These are phyloP conservation scores for Cocos nucifera DNA, from an alignment of 176 grass and related monocot species.

Conservation along the genomic window DNA sequence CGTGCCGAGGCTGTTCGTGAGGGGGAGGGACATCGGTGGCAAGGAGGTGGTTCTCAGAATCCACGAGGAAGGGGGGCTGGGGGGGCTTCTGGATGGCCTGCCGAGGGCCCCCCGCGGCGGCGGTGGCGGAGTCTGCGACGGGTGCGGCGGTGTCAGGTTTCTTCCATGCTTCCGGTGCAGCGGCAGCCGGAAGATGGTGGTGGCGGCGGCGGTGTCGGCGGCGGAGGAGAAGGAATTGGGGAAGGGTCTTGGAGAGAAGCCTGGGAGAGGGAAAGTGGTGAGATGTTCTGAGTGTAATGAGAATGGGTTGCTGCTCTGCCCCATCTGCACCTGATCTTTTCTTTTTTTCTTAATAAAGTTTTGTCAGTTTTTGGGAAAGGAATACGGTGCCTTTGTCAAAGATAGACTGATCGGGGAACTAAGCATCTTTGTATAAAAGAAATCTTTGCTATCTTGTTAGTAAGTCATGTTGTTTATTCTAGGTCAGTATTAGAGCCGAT, in stretches of 20 bases:
- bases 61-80: constrained; percentile 46
- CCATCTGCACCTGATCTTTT: constrained; percentile 37
- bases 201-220: not conserved
- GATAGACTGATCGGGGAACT: too few species aligned
- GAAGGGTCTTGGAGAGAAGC: not conserved
- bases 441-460: too few species aligned
- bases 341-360: too few species aligned
- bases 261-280: constrained; percentile 19
- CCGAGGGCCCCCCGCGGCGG: constrained; percentile 19
- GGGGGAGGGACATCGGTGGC: constrained; percentile 38
- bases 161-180: constrained; percentile 56
- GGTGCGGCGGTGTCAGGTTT: constrained; percentile 49
- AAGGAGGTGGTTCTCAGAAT: constrained; percentile 39
- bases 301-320: constrained; percentile 61
- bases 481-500: too few species aligned
- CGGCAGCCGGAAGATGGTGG: constrained; percentile 48
- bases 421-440: too few species aligned
- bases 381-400: too few species aligned
- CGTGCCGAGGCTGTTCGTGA: constrained; percentile 47
- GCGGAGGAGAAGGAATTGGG: not conserved
- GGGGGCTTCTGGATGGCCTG: constrained; percentile 35
- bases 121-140: constrained; percentile 22
- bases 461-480: too few species aligned
- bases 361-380: too few species aligned
- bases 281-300: constrained; percentile 62